Evolutionary conservation across 1,139 yeast species (phyloP).

Genomic region (Yamadazyma diospyri): DNA sequence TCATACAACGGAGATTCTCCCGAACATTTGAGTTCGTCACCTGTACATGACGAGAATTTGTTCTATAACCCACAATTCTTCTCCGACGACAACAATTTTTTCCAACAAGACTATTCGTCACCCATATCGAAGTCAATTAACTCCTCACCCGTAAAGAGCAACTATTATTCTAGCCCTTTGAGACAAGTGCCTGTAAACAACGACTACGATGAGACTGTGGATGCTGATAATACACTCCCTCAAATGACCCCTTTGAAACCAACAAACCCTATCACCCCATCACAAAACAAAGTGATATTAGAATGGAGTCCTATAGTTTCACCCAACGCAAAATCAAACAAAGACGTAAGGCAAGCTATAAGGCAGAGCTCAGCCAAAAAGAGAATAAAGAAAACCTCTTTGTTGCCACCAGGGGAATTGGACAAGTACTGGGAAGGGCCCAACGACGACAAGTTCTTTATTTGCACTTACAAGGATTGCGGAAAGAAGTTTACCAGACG

Average conservation of each 20-base stretch:
- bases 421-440: constrained; percentile 85
- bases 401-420: constrained; percentile 85
- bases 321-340: constrained; percentile 38
- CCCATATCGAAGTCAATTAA: constrained; percentile 22
- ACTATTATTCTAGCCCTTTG: constrained; percentile 22
- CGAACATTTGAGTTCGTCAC: constrained; percentile 21
- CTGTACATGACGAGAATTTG: constrained; percentile 17
- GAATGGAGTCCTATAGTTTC: constrained; percentile 59
- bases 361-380: constrained; percentile 41
- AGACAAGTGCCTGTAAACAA: constrained; percentile 18
- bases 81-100: constrained; percentile 23
- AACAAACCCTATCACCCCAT: constrained; percentile 33
- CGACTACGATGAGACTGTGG: constrained; percentile 32
- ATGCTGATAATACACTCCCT: constrained; percentile 38
- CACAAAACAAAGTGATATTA: constrained; percentile 32
- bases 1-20: constrained; percentile 29
- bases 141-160: constrained; percentile 33
- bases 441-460: constrained; percentile 60
- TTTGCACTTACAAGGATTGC: constrained; percentile 77
- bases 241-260: constrained; percentile 42
- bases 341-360: constrained; percentile 36
- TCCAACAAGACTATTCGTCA: constrained; percentile 21
- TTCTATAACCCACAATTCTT: constrained; percentile 43
- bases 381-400: constrained; percentile 58
- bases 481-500: constrained; percentile 83